A percentile compares a stretch with the other conserved stretches of the same genome.
These are phyloP conservation scores for Trichosanthes cucumerina DNA, from an alignment of 306 rosid genomes.

Conservation along the genomic window DNA sequence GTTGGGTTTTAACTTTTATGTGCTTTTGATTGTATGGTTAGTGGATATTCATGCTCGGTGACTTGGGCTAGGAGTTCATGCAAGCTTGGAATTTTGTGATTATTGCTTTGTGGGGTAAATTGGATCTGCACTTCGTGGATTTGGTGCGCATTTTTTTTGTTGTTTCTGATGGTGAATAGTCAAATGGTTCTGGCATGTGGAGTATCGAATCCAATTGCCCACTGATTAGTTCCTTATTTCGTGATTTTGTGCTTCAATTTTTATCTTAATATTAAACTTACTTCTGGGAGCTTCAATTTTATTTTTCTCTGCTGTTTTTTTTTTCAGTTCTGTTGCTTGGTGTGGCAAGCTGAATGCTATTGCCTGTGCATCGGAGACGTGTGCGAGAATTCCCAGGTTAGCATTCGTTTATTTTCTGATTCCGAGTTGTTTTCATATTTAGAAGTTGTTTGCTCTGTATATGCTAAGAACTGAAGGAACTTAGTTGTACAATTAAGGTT, in stretches of 20 bases:
- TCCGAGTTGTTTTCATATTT: background rate
- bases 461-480: background rate
- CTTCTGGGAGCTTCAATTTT: background rate
- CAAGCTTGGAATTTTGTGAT: background rate
- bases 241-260: background rate
- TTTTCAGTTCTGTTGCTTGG: conserved; percentile 86
- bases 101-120: background rate
- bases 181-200: background rate
- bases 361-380: conserved; percentile 93
- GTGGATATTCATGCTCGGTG: background rate
- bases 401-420: conserved; percentile 13
- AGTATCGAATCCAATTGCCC: background rate
- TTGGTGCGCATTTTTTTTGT: background rate
- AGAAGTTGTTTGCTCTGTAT: background rate
- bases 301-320: conserved; percentile 7
- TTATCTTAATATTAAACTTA: background rate
- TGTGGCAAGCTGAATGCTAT: conserved; percentile 93
- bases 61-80: background rate
- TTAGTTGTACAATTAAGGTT: background rate
- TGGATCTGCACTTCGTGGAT: background rate
- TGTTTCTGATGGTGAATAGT: background rate
- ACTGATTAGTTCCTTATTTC: background rate
- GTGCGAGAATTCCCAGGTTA: conserved; percentile 92
- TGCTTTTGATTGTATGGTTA: background rate
- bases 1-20: background rate